Conservation (phyloP, 305 asterid species). For the Ajuga reptans region DNA sequence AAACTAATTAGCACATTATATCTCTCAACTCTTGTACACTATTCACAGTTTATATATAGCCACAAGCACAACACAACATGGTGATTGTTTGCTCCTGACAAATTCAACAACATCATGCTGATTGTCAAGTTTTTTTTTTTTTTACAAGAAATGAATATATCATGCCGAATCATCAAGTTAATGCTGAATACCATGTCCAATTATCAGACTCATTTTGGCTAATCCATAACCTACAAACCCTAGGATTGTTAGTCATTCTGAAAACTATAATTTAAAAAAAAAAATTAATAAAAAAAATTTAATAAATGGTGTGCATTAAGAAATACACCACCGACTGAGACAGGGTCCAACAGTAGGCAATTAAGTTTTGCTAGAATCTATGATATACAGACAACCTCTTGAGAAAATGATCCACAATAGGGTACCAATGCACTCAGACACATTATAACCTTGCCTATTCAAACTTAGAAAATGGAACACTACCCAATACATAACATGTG, state of each 20-base stretch:
- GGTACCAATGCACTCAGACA: too few relatives aligned
- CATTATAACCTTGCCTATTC: not conserved
- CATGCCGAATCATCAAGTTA: not conserved
- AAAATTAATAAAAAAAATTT: too few relatives aligned
- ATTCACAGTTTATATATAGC: not conserved
- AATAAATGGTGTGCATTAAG: too few relatives aligned
- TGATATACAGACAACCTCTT: not conserved
- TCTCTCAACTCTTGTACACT: not conserved
- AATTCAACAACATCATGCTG: not conserved
- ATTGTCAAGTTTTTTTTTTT: not conserved
- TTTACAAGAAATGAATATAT: not conserved
- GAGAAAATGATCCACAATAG: too few relatives aligned
- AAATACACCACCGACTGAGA: not conserved
- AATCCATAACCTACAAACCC: not conserved
- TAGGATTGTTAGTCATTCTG: not conserved
- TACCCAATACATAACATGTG: not conserved
- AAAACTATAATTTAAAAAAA: too few relatives aligned
- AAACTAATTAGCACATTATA: not conserved
- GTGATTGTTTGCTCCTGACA: not conserved
- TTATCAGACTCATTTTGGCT: not conserved
- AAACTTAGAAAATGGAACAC: not conserved
- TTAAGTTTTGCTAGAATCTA: slow-evolving; percentile 3
- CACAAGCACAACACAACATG: not conserved
- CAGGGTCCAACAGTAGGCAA: not conserved
- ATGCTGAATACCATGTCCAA: not conserved